Conservation (phyloP, 2,329 filamentous ascomycete species). For the Paramyrothecium sp. region DNA sequence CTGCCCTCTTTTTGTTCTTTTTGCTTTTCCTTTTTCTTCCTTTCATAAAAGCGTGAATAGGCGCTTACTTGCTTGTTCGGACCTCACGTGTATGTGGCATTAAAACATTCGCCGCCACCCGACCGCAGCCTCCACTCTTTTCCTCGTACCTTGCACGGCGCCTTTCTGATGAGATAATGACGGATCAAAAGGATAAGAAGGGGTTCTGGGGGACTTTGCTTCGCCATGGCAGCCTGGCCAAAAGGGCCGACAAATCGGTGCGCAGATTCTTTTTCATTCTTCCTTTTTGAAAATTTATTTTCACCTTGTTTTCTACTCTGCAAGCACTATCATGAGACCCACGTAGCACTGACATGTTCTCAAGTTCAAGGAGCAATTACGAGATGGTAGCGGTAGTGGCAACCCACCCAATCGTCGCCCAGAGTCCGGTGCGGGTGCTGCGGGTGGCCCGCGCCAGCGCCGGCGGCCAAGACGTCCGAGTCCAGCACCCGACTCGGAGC, state of each 20-base stretch:
- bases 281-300: no score
- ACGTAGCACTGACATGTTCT: not conserved
- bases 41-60: not conserved
- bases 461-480: conserved; percentile 41
- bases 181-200: conserved; percentile 34
- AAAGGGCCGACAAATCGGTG: conserved; percentile 13
- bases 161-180: conserved; percentile 19
- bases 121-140: not conserved
- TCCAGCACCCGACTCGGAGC: conserved; percentile 18
- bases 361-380: not conserved
- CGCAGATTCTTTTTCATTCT: not conserved
- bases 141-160: not conserved
- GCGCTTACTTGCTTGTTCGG: not conserved
- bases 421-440: not conserved
- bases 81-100: not conserved
- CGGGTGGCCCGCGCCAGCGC: conserved; percentile 24
- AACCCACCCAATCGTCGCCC: conserved; percentile 1
- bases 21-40: not conserved
- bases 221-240: conserved; percentile 43
- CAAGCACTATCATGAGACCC: no score
- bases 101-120: not conserved
- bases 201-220: conserved; percentile 49
- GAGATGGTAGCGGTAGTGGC: conserved; percentile 1
- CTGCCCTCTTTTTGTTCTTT: no score
- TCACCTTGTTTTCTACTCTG: not conserved